These are phyloP conservation scores for Plasmodium malariae DNA, from an alignment of 169 alveolate species.

Conservation along the genomic window DNA sequence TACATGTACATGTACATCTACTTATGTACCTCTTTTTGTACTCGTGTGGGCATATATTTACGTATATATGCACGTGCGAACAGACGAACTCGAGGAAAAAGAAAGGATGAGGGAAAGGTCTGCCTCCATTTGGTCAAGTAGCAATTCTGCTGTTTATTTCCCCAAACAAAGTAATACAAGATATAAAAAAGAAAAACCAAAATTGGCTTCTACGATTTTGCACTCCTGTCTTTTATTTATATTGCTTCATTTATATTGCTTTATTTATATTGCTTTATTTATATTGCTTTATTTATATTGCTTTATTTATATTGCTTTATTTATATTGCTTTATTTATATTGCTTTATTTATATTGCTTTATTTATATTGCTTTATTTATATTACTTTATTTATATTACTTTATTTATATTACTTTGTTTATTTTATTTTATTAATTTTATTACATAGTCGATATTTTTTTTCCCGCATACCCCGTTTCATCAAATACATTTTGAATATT, in stretches of 20 bases:
- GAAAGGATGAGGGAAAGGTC: slow-evolving; percentile 49
- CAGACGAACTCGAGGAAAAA: slow-evolving; percentile 68
- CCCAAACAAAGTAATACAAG: slow-evolving; percentile 30
- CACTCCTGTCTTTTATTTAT: too few relatives aligned
- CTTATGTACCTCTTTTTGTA: not conserved
- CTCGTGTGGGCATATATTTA: not conserved
- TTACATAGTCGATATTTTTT: too few relatives aligned
- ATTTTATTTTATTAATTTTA: too few relatives aligned
- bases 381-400: too few relatives aligned
- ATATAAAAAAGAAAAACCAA: too few relatives aligned
- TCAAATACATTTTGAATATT: too few relatives aligned
- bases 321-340: not conserved
- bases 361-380: too few relatives aligned
- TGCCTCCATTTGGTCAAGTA: slow-evolving; percentile 48
- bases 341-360: not conserved
- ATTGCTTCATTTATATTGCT: not conserved
- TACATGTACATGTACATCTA: not conserved
- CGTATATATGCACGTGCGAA: not conserved
- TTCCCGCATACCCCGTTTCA: too few relatives aligned
- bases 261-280: not conserved
- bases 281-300: not conserved
- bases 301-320: not conserved
- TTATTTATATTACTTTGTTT: too few relatives aligned
- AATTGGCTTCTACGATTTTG: too few relatives aligned
- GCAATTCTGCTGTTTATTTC: slow-evolving; percentile 32